These are phyloP conservation scores for Candida multigemmis DNA, from an alignment of 805 yeast species.

Conservation along the genomic window DNA sequence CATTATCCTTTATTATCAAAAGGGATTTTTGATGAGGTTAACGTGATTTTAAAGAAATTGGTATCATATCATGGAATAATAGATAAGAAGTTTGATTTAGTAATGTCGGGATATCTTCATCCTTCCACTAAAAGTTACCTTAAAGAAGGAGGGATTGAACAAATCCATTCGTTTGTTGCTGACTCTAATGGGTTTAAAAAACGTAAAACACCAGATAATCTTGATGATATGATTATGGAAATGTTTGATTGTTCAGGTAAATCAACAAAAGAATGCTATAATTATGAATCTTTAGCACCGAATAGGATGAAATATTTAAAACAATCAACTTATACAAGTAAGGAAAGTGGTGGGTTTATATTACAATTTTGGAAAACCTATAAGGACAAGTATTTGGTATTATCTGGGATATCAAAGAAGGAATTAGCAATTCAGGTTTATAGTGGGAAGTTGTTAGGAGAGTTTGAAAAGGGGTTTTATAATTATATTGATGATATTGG, in stretches of 20 bases:
- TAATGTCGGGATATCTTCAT: constrained; percentile 11
- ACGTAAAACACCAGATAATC: constrained; percentile 1
- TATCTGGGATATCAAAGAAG: background rate
- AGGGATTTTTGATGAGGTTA: constrained; percentile 5
- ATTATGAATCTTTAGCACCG: constrained; percentile 13
- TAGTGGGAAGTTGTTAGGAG: too few species aligned
- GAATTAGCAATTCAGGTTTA: background rate
- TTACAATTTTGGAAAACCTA: constrained; percentile 12
- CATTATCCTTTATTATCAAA: constrained; percentile 1
- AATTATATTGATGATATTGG: too few species aligned
- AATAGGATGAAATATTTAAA: constrained; percentile 6
- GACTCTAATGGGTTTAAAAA: background rate
- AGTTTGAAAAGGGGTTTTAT: too few species aligned
- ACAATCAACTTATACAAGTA: constrained; percentile 4
- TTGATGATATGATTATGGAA: constrained; percentile 15
- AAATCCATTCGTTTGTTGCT: constrained; percentile 6
- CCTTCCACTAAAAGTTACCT: constrained; percentile 14
- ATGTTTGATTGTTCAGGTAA: constrained; percentile 18
- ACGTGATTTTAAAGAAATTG: constrained; percentile 3
- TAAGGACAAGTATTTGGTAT: constrained; percentile 4
- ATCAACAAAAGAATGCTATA: constrained; percentile 13
- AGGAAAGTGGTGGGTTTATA: constrained; percentile 8
- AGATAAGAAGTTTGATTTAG: constrained; percentile 7
- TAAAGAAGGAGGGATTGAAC: constrained; percentile 7
- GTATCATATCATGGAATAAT: constrained; percentile 6